Base-by-base conservation (phyloP, 495 filamentous ascomycete species). In the Polyplosphaeria fusca region DNA sequence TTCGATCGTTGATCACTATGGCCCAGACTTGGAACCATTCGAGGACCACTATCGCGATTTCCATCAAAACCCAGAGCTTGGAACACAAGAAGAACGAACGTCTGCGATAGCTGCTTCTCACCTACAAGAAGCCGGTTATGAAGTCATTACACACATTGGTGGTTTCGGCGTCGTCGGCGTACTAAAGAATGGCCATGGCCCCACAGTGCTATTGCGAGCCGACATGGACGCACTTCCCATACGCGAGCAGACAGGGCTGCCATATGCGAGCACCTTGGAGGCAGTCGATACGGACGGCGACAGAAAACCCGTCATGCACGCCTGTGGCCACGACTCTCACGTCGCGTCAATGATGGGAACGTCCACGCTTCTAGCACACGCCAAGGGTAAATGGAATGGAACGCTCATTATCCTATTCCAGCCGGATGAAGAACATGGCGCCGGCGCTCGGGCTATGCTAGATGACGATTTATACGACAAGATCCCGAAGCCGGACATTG, bases 301-400 rank as follows among this genome's bases (percentile, higher is more conserved):
- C 7, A 35, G 14, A 14, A 35, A 35, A 14, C 78, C 79, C 0
- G 81, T 84, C 0, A 84, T 84, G 82, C 83, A 86, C 63, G 81
- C 84, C 20, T 86, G 82, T 67, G 83, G 83, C 1, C 83, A 86
- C 55, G 83, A 87, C 58, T 77, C 79, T 61, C 82, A 87, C 62
- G 73, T 84, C 5, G 66, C 77, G 0, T 64, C 62, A 23, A 67
- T 85, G n/a, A 67, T 85, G 38, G 82, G 74, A 2, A 73, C 74
- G 2, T 74, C 80, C 0, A 60, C 67, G 30, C 66, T 79, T 0
- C 67, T 86, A 11, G 44, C 67, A 25, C 37, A 58, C 4, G 70
- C 73, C 0, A 69, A 68, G 11, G 54, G 70, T 0, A 18, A 70
- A 12, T 86, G 82, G 83, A 60, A 45, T 13, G 82, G 83, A 0